Conservation (phyloP, 108 stramenopile species). For the Fragilaria crotonensis region DNA sequence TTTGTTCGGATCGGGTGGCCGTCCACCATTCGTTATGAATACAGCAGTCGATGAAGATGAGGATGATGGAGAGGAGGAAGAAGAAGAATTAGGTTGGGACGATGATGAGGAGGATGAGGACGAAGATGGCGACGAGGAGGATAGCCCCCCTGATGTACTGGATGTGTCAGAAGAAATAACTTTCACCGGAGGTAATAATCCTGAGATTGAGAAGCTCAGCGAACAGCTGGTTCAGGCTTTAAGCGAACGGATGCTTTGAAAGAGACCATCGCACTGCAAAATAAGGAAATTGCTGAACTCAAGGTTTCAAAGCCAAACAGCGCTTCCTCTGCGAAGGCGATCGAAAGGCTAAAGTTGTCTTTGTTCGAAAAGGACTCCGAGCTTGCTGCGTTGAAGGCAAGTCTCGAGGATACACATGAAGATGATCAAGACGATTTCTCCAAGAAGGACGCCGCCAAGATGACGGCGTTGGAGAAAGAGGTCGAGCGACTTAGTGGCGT, state of each 20-base stretch:
- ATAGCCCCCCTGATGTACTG: conserved; percentile 14
- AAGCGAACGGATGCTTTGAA: conserved; percentile 43
- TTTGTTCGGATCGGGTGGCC: conserved; percentile 24
- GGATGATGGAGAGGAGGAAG: conserved; percentile 17
- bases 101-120: conserved; percentile 31
- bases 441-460: conserved; percentile 12
- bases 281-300: conserved; percentile 28
- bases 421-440: background rate
- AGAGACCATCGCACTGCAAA: conserved; percentile 44
- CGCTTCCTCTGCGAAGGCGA: conserved; percentile 1
- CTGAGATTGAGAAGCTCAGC: conserved; percentile 31
- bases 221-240: conserved; percentile 32
- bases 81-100: conserved; percentile 26
- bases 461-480: conserved; percentile 17
- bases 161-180: conserved; percentile 14
- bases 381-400: conserved; percentile 38
- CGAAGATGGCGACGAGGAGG: conserved; percentile 17
- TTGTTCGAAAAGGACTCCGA: conserved; percentile 59
- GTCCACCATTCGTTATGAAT: conserved; percentile 72
- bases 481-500: conserved; percentile 10
- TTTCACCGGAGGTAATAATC: conserved; percentile 29
- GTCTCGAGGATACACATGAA: conserved; percentile 22
- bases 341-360: conserved; percentile 26
- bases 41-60: conserved; percentile 44
- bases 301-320: conserved; percentile 1